Evolutionary conservation across 345 rosid genomes (phyloP), one percentile per base, ranked within the genome.

Genomic region (Eutrema heterophyllum): DNA sequence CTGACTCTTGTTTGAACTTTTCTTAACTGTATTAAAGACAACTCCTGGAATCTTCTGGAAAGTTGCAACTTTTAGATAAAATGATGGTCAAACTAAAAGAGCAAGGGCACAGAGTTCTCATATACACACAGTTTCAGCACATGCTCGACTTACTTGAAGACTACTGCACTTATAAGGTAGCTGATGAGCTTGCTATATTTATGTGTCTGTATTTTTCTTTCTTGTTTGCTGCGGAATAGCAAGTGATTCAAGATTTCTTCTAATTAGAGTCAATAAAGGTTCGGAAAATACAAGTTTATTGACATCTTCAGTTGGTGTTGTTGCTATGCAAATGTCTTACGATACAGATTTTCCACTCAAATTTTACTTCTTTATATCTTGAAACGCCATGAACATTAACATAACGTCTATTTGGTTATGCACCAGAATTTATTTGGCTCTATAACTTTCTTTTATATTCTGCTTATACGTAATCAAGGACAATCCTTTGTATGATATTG

Each of bases 71-170:
- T 60, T 73, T 93, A 77, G 92, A 90, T 81, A 90, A 93, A 74
- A 82, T 93, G 98, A 88, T 90, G 98, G 87, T 93, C 79, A 93
- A 83, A 73, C 89, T 93, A 41, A 93, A 73, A 77, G 97, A 87
- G 75, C 96, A 90, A 76, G 98, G 98, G 26, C 97, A 90, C 70
- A 85, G 97, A 83, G 97, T 93, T 77, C 98, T 93, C 41, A 81
- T 93, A 62, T 93, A 93, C 81, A 55, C 96, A 2, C 97, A 93
- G 66, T 93, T 93, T 79, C 96, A 84, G 80, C 93, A 82, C 78
- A 88, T 87, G 90, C 84, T 93, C 35, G 92, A 93, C 82, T 68
- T 93, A 45, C 81, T 93, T 46, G 97, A 88, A 80, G 92, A 87
- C 80, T 93, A 93, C 69, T 84, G 89, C 64, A 29, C 77, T 68